Evolutionary conservation across 148 eudicot species (phyloP), one percentile per base, ranked within the genome.

Genomic region (Persicaria maculosa): DNA sequence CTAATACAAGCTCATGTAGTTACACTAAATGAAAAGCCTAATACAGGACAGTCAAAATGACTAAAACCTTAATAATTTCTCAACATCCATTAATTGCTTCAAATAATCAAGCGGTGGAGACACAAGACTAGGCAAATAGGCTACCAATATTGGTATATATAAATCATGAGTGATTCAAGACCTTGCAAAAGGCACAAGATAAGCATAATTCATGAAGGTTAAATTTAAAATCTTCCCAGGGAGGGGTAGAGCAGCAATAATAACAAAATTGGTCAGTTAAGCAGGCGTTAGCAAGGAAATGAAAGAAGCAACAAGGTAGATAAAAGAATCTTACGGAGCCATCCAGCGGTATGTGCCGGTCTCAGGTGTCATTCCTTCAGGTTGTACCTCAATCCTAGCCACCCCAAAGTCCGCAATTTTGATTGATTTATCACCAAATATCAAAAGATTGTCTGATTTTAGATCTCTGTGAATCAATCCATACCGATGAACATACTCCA

Each of bases 331-430:
- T 88, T 85, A 95, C 98, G 98, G 98, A 81, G 98, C 98, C 98
- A 95, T 95, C 98, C 98, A 95, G 68, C 98, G 98, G 77, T 95
- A 95, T 11, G 98, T 95, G 77, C 98, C 98, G 0, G 98, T 95
- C 75, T 95, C 98, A 46, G 98, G 98, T 58, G 98, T 94, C 98
- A 94, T 94, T 69, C 98, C 98, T 82, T 95, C 98, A 15, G 97
- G 88, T 85, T 92, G 97, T 79, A 92, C 98, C 84, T 95, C 98
- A 77, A 95, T 95, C 75, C 98, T 85, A 72, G 97, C 98, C 68
- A 95, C 98, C 67, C 98, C 98, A 82, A 95, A 95, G 85, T 95
- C 98, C 1, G 98, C 98, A 80, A 95, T 95, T 83, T 95, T 95
- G 50, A 95, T 95, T 0, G 97, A 95, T 72, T 85, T 95, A 68